Percentiles rank a stretch among this genome's conserved stretches.
phyloP scores from a whole-genome alignment of 495 filamentous ascomycete genomes.

The Neurospora cerealis region DNA sequence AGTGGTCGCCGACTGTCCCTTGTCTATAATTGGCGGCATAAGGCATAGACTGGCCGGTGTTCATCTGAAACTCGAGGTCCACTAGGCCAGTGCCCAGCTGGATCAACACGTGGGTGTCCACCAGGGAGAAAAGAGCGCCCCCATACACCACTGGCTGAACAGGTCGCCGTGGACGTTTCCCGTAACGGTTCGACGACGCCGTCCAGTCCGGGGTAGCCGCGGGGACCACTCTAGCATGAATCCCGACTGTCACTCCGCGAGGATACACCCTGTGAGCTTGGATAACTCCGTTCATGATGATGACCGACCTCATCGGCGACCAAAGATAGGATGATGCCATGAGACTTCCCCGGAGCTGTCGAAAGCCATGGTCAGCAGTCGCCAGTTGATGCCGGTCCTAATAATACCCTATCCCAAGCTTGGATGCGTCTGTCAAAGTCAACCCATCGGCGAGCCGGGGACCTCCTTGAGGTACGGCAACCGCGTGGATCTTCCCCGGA shows the following conservation, averaged over 20 bases:
- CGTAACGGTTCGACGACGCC: background rate
- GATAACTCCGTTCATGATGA: background rate
- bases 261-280: background rate
- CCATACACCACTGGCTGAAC: background rate
- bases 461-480: background rate
- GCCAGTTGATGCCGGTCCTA: background rate
- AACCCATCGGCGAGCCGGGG: background rate
- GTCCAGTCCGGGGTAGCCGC: background rate
- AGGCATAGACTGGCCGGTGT: background rate
- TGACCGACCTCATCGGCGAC: background rate
- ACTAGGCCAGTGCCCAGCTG: background rate
- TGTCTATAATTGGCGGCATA: background rate
- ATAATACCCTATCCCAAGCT: background rate
- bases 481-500: background rate
- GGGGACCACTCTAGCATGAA: background rate
- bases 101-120: background rate
- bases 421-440: background rate
- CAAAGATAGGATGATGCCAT: background rate
- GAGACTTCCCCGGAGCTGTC: background rate
- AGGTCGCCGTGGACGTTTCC: background rate
- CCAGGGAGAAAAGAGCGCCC: too few species aligned
- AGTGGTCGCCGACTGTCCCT: background rate
- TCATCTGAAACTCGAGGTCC: background rate
- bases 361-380: background rate
- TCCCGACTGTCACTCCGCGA: background rate